Evolutionary conservation across 2,329 filamentous ascomycete species (phyloP), one percentile per base, ranked within the genome.

Genomic region (Gnomoniopsis smithogilvyi): DNA sequence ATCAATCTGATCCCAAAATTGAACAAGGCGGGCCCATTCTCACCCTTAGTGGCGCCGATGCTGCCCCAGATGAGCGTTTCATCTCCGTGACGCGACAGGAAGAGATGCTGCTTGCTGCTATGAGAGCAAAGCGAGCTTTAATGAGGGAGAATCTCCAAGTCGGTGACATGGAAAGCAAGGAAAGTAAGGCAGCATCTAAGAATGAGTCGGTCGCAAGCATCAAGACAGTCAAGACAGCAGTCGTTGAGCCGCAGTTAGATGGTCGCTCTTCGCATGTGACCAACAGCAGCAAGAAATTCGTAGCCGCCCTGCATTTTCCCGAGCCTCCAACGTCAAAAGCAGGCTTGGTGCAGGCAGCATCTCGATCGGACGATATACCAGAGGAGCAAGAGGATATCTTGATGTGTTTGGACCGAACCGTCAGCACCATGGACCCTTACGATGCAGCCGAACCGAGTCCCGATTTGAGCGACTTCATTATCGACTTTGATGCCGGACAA

Each of bases 71-170:
- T 46, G 73, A 71, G 15, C 77, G 82, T 1, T 73, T 84, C 56
- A 84, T 85, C 78, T 80, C 81, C 1, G 81, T 86, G 19, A 85
- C 82, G 0, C 76, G 74, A 3, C 81, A 85, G 62, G 83, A 86
- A 61, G 80, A 85, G 68, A 79, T 84, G 75, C 73, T 86, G 0
- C 72, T 86, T 3, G 78, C 82, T 2, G 83, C 83, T 2, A 73
- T 86, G 46, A 76, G 83, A 10, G 76, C 80, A 64, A 84, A 83
- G 72, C 75, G 81, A n/a, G 78, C 81, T 3, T 73, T 74, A n/a
- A 82, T 83, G 78, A 78, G 80, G 2, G 77, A 82, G 62, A 76
- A 74, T 3, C 36, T 45, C 19, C 54, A 56, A 48, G n/a, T 17
- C 21, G 51, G 33, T 15, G 60, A 47, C 7, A 2, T 47, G 26